Conservation (phyloP, 768 basidiomycete genomes). For the Naganishia onofrii region DNA sequence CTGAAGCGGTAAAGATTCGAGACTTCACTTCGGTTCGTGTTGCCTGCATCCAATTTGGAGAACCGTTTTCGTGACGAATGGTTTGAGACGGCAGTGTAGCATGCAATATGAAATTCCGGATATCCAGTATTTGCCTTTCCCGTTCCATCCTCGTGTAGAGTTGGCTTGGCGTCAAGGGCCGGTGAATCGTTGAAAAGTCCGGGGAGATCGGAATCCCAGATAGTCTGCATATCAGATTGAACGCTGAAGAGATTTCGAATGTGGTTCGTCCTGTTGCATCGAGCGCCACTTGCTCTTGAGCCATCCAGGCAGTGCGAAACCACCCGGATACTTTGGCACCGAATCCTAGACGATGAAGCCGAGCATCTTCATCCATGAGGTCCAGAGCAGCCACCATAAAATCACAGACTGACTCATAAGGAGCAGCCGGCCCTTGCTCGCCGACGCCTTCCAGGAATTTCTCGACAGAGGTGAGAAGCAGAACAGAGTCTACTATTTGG, state of each 20-base stretch:
- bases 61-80: too few species aligned
- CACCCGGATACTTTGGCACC: constrained; percentile 81
- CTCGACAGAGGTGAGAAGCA: constrained; percentile 71
- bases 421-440: constrained; percentile 81
- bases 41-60: neutral
- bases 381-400: constrained; percentile 70
- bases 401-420: constrained; percentile 83
- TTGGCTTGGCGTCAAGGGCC: neutral
- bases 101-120: constrained; percentile 69
- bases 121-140: constrained; percentile 60
- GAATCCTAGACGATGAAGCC: constrained; percentile 77
- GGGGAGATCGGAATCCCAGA: neutral
- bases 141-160: constrained; percentile 56
- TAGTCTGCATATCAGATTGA: neutral
- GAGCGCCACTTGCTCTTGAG: neutral
- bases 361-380: constrained; percentile 74
- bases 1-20: neutral
- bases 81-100: constrained; percentile 58
- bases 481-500: constrained; percentile 57
- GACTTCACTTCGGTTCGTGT: constrained; percentile 26
- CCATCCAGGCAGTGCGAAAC: constrained; percentile 69
- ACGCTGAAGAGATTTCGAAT: constrained; percentile 1
- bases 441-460: constrained; percentile 75
- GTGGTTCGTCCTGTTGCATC: constrained; percentile 1
- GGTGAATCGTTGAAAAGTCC: neutral